phyloP scores from a whole-genome alignment of 805 yeast genomes.

The Wickerhamomyces rabaulensis region DNA sequence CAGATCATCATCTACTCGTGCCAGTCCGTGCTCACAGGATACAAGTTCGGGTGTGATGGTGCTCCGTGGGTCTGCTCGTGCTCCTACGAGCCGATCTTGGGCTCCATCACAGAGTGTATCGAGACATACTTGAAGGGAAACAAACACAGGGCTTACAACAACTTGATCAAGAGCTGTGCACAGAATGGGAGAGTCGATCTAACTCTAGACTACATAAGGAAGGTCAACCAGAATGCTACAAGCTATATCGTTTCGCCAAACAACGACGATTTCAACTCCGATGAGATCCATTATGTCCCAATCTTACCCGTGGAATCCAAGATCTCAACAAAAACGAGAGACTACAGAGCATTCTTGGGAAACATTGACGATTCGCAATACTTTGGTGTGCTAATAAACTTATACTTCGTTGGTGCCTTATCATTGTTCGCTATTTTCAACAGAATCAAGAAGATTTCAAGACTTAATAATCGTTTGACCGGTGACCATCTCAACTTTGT shows the following conservation, averaged over 20 bases:
- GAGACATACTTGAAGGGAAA: conserved; percentile 9
- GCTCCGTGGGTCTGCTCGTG: conserved; percentile 15
- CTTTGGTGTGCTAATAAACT: conserved; percentile 16
- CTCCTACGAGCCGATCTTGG: conserved; percentile 14
- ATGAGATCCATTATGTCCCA: conserved; percentile 10
- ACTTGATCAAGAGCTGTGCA: conserved; percentile 2
- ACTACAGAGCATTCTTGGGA: conserved; percentile 22
- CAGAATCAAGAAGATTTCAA: conserved; percentile 10
- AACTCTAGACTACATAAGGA: conserved; percentile 6
- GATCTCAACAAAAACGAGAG: conserved; percentile 12
- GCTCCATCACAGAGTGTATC: conserved; percentile 18
- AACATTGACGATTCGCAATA: conserved; percentile 20
- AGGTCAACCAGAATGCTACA: conserved; percentile 11
- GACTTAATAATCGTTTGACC: conserved; percentile 13
- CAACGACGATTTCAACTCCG: background rate
- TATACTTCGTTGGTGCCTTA: conserved; percentile 16
- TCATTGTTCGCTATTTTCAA: conserved; percentile 18
- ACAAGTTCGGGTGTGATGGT: conserved; percentile 16
- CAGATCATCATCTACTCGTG: conserved; percentile 21
- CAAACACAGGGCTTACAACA: conserved; percentile 4
- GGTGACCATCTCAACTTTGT: conserved; percentile 10
- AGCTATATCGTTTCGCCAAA: conserved; percentile 2
- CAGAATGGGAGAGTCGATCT: conserved; percentile 7
- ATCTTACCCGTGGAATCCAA: conserved; percentile 8
- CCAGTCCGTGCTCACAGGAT: conserved; percentile 13